These are phyloP conservation scores for Salix suchowensis DNA, from an alignment of 345 rosid genomes.

Conservation along the genomic window DNA sequence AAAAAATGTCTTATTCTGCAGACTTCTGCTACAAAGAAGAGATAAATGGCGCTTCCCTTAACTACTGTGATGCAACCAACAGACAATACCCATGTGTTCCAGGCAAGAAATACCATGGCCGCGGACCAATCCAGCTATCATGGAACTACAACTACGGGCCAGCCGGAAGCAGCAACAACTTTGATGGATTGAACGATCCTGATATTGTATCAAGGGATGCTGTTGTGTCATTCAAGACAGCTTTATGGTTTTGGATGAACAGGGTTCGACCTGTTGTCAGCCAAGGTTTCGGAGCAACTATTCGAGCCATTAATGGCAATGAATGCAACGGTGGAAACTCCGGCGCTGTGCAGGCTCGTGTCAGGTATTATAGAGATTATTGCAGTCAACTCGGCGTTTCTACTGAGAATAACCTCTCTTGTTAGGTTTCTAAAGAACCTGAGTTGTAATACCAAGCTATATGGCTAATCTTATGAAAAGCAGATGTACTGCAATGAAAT, in stretches of 20 bases:
- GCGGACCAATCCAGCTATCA: conserved; percentile 62
- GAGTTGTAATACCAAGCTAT: background rate
- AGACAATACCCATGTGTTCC: conserved; percentile 52
- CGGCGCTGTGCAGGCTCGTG: conserved; percentile 36
- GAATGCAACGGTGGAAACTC: conserved; percentile 52
- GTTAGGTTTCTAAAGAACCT: conserved; percentile 27
- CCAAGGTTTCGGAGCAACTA: conserved; percentile 71
- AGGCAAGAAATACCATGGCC: conserved; percentile 50
- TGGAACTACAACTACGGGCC: conserved; percentile 67
- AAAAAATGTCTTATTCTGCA: conserved; percentile 4
- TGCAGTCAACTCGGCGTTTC: conserved; percentile 51
- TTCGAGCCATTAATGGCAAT: conserved; percentile 54
- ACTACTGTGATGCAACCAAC: conserved; percentile 41
- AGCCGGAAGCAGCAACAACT: conserved; percentile 43
- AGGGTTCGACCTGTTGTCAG: conserved; percentile 38
- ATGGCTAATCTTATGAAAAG: no score
- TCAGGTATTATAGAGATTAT: conserved; percentile 45
- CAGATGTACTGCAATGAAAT: no score
- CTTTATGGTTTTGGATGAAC: conserved; percentile 76
- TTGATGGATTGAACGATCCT: conserved; percentile 54
- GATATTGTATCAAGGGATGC: conserved; percentile 58
- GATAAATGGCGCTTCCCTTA: conserved; percentile 36
- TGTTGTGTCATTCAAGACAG: conserved; percentile 52
- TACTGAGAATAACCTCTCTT: conserved; percentile 53
- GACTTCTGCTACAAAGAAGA: conserved; percentile 61